phyloP scores from a whole-genome alignment of 768 basidiomycete species.

The Termitomyces sp. region DNA sequence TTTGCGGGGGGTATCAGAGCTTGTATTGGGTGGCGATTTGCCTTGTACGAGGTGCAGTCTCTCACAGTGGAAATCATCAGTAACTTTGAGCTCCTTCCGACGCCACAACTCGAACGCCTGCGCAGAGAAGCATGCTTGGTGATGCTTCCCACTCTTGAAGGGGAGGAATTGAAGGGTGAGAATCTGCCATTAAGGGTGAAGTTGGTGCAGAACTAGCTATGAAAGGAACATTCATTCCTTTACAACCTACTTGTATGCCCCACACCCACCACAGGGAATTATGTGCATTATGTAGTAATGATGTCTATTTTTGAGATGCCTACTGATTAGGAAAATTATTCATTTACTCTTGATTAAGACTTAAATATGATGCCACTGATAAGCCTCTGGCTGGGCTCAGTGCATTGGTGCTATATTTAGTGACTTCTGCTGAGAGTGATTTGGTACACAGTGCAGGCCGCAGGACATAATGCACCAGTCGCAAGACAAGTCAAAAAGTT shows the following conservation, averaged over 20 bases:
- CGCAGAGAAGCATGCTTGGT: slow-evolving; percentile 41
- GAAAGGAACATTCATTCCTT: background rate
- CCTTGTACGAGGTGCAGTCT: slow-evolving; percentile 49
- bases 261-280: background rate
- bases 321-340: background rate
- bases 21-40: slow-evolving; percentile 48
- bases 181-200: slow-evolving; percentile 36
- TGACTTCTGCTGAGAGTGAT: too few relatives aligned
- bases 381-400: too few relatives aligned
- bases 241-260: background rate
- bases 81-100: slow-evolving; percentile 49
- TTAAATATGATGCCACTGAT: too few relatives aligned
- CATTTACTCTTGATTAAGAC: too few relatives aligned
- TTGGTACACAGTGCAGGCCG: too few relatives aligned
- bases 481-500: too few relatives aligned
- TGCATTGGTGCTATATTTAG: too few relatives aligned
- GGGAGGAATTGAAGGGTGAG: slow-evolving; percentile 36
- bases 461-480: too few relatives aligned
- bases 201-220: slow-evolving; percentile 24
- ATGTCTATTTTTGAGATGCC: background rate
- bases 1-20: slow-evolving; percentile 42
- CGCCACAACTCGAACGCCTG: slow-evolving; percentile 31
- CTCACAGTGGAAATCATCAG: slow-evolving; percentile 54
- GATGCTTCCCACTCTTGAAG: slow-evolving; percentile 42
- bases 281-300: background rate